These are phyloP conservation scores for Gossypioides kirkii DNA, from an alignment of 345 rosid genomes.

Conservation along the genomic window DNA sequence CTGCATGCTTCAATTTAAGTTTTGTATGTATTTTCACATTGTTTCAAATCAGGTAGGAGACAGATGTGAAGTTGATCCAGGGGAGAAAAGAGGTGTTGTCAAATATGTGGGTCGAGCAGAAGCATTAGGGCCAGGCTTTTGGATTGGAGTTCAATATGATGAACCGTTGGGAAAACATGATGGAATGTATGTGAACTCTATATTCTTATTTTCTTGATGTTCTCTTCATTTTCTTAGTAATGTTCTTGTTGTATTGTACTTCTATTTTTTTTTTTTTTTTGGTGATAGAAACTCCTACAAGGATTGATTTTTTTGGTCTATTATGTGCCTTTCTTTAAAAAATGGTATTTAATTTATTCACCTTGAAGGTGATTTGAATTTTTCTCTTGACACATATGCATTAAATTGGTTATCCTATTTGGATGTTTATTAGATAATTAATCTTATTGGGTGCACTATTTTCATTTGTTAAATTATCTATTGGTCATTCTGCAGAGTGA, in stretches of 20 bases:
- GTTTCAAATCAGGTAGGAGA: conserved; percentile 8
- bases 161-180: conserved; percentile 96
- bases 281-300: background rate
- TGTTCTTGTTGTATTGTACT: too few relatives aligned
- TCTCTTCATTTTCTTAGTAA: background rate
- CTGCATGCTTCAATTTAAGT: background rate
- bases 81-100: conserved; percentile 3
- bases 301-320: background rate
- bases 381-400: background rate
- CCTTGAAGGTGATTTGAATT: background rate
- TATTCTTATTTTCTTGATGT: conserved; percentile 7
- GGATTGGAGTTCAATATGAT: conserved; percentile 93
- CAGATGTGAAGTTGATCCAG: background rate
- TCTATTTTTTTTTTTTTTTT: too few relatives aligned
- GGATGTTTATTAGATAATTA: background rate
- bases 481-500: conserved; percentile 1
- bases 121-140: conserved; percentile 60
- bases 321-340: background rate
- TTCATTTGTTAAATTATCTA: background rate
- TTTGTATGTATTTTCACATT: background rate
- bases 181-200: conserved; percentile 57
- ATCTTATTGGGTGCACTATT: background rate
- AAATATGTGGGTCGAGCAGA: conserved; percentile 5
- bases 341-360: background rate
- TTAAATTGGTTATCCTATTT: background rate